Conservation (phyloP, 2,329 filamentous ascomycete genomes). For the Fusarium verrucosum region DNA sequence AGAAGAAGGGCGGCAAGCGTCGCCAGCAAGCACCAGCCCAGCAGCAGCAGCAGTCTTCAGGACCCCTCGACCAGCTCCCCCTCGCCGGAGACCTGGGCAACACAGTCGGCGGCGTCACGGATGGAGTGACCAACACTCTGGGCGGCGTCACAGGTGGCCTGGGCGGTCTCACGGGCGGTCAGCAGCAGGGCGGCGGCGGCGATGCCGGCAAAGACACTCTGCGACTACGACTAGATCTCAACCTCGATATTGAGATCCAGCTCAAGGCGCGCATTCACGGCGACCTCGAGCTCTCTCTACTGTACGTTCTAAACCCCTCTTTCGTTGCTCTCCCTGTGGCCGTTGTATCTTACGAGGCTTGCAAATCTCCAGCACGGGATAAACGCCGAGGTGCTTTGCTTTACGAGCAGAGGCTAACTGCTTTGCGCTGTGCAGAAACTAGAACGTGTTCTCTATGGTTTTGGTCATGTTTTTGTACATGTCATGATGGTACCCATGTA, state of each 20-base stretch:
- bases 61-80: slow-evolving; percentile 51
- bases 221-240: slow-evolving; percentile 78
- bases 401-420: slow-evolving; percentile 41
- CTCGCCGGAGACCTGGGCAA: slow-evolving; percentile 50
- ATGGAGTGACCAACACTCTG: slow-evolving; percentile 54
- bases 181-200: slow-evolving; percentile 46
- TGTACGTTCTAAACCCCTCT: slow-evolving; percentile 55
- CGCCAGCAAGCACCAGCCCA: slow-evolving; percentile 40
- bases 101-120: slow-evolving; percentile 53
- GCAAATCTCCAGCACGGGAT: slow-evolving; percentile 44
- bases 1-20: slow-evolving; percentile 47
- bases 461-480: slow-evolving; percentile 1
- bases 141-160: slow-evolving; percentile 53
- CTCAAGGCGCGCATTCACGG: slow-evolving; percentile 87
- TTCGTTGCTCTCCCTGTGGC: slow-evolving; percentile 3
- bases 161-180: slow-evolving; percentile 51
- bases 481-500: slow-evolving; percentile 35
- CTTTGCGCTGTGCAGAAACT: slow-evolving; percentile 35
- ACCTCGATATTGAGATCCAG: slow-evolving; percentile 85
- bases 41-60: slow-evolving; percentile 32
- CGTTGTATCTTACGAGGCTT: slow-evolving; percentile 42
- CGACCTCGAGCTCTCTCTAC: slow-evolving; percentile 79
- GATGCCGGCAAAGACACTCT: slow-evolving; percentile 67
- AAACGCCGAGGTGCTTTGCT: slow-evolving; percentile 10
- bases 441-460: slow-evolving; percentile 7